Conservation (phyloP, 2,329 filamentous ascomycete genomes). For the Trichoderma hamatum region DNA sequence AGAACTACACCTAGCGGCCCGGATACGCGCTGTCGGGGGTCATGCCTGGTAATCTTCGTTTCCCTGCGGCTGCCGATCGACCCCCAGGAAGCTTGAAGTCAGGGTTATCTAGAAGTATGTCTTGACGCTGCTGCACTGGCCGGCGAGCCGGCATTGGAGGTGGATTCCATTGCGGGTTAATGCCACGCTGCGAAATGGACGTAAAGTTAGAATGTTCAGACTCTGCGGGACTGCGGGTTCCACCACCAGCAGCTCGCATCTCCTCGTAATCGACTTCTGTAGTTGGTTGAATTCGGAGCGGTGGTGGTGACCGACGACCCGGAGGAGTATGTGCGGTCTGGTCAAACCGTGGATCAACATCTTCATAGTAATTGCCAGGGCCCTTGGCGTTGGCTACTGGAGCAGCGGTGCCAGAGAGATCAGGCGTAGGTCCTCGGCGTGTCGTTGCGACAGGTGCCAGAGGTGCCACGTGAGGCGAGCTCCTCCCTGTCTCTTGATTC, state of each 20-base stretch:
- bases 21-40: constrained; percentile 60
- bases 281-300: constrained; percentile 30
- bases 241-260: constrained; percentile 53
- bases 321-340: constrained; percentile 36
- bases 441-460: constrained; percentile 51
- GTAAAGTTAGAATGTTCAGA: constrained; percentile 87
- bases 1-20: constrained; percentile 34
- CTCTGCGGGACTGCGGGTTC: constrained; percentile 70
- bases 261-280: constrained; percentile 62
- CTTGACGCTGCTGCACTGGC: constrained; percentile 61
- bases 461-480: constrained; percentile 51
- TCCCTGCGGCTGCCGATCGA: constrained; percentile 36
- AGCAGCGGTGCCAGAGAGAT: constrained; percentile 42
- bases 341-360: constrained; percentile 83
- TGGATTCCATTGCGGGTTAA: constrained; percentile 86
- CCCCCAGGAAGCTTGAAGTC: constrained; percentile 74
- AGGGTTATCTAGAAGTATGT: constrained; percentile 79
- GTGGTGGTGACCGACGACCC: constrained; percentile 27
- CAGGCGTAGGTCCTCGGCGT: constrained; percentile 38
- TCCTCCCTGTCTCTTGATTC: constrained; percentile 49
- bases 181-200: constrained; percentile 81
- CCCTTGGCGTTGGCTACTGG: constrained; percentile 39
- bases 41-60: constrained; percentile 47
- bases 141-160: constrained; percentile 47
- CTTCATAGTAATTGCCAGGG: constrained; percentile 77